These are phyloP conservation scores for Stephania yunnanensis DNA, from an alignment of 164 flowering plant species.

Conservation along the genomic window DNA sequence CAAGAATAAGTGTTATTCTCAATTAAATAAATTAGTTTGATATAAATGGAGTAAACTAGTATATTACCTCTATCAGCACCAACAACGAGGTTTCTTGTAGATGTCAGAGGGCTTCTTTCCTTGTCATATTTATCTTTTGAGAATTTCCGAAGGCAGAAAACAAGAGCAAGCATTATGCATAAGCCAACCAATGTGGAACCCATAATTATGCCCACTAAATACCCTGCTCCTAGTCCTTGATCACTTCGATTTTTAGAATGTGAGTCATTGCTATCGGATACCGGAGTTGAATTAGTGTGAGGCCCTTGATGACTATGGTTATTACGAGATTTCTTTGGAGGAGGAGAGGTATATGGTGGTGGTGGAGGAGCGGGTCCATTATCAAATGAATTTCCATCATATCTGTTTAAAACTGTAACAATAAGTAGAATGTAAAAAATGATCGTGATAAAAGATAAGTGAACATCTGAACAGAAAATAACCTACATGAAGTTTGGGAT, in stretches of 20 bases:
- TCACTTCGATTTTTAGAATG: constrained; percentile 19
- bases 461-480: constrained; percentile 3
- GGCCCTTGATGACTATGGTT: constrained; percentile 36
- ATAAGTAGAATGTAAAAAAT: constrained; percentile 12
- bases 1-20: background rate
- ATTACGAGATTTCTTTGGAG: constrained; percentile 47
- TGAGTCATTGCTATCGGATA: constrained; percentile 30
- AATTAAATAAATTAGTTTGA: background rate
- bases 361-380: constrained; percentile 92
- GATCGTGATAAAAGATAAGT: constrained; percentile 3
- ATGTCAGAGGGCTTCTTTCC: constrained; percentile 34
- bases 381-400: constrained; percentile 70
- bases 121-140: constrained; percentile 35
- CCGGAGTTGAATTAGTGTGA: constrained; percentile 22
- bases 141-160: constrained; percentile 38
- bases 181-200: constrained; percentile 39
- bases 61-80: constrained; percentile 38
- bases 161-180: constrained; percentile 40
- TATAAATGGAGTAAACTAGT: constrained; percentile 1
- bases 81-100: constrained; percentile 38
- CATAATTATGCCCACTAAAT: constrained; percentile 55
- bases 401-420: constrained; percentile 38
- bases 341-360: constrained; percentile 73
- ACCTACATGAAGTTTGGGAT: constrained; percentile 68
- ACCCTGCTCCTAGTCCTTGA: constrained; percentile 39